Evolutionary conservation across 352 stramenopile genomes (phyloP).

Genomic region (Phytophthora tubulina): DNA sequence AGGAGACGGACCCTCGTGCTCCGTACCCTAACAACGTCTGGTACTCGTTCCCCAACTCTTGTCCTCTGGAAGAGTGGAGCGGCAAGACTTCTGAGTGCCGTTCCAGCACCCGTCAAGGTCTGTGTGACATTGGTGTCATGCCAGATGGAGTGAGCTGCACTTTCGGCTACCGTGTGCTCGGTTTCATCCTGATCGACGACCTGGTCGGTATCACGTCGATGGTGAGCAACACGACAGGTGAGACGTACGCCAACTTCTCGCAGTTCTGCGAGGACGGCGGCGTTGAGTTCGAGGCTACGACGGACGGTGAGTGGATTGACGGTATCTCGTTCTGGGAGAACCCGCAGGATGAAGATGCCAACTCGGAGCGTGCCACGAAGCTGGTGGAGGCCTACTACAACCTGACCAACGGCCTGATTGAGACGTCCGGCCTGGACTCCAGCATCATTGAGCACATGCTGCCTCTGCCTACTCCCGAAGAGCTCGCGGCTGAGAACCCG

Average conservation of each 20-base stretch:
- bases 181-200: slow-evolving; percentile 77
- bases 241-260: slow-evolving; percentile 66
- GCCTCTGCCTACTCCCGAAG: slow-evolving; percentile 54
- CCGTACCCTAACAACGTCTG: slow-evolving; percentile 80
- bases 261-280: slow-evolving; percentile 72
- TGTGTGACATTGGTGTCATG: slow-evolving; percentile 65
- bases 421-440: slow-evolving; percentile 47
- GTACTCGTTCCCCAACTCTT: slow-evolving; percentile 87
- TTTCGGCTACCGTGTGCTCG: slow-evolving; percentile 73
- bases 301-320: slow-evolving; percentile 55
- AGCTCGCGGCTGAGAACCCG: slow-evolving; percentile 68
- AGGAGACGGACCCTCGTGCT: slow-evolving; percentile 58
- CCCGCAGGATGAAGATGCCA: slow-evolving; percentile 66
- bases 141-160: slow-evolving; percentile 69
- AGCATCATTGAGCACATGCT: slow-evolving; percentile 57
- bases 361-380: slow-evolving; percentile 55
- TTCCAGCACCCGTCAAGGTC: slow-evolving; percentile 49
- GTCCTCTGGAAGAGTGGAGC: slow-evolving; percentile 59
- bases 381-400: slow-evolving; percentile 70
- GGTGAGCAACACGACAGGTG: slow-evolving; percentile 56
- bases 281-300: slow-evolving; percentile 65
- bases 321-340: slow-evolving; percentile 78
- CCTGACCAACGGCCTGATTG: slow-evolving; percentile 49
- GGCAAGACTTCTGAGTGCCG: slow-evolving; percentile 62
- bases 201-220: slow-evolving; percentile 80